A percentile compares a stretch with the other conserved stretches of the same genome.
phyloP scores from a whole-genome alignment of 768 basidiomycete genomes.

The Tremella fuciformis region DNA sequence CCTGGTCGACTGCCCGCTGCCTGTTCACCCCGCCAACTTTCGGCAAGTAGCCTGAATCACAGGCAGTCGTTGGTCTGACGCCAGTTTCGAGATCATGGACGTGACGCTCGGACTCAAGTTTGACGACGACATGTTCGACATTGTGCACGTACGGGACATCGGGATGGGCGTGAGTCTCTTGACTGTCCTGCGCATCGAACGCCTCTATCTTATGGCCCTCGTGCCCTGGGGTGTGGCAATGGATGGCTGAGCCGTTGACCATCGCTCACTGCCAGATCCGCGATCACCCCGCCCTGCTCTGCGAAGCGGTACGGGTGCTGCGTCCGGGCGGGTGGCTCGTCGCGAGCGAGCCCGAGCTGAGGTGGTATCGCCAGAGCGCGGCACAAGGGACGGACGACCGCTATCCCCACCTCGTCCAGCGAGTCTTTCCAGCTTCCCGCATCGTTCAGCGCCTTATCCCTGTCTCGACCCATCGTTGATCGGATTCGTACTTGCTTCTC shows the following conservation, averaged over 20 bases:
- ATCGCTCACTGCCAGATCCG: slow-evolving; percentile 11
- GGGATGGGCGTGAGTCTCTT: slow-evolving; percentile 15
- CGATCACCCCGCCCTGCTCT: slow-evolving; percentile 13
- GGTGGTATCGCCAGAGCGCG: not conserved
- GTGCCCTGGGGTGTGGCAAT: not conserved
- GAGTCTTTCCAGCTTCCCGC: not conserved
- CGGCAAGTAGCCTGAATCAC: slow-evolving; percentile 1
- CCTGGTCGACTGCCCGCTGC: slow-evolving; percentile 17
- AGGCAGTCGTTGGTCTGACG: not conserved
- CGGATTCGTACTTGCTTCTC: too few species aligned
- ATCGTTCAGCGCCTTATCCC: too few species aligned
- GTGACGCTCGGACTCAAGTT: slow-evolving; percentile 14
- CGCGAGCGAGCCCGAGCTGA: slow-evolving; percentile 13
- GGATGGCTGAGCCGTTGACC: not conserved
- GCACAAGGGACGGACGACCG: slow-evolving; percentile 10
- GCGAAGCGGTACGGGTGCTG: slow-evolving; percentile 13
- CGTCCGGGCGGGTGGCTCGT: slow-evolving; percentile 19
- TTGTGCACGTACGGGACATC: slow-evolving; percentile 21
- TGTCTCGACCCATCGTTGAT: too few species aligned
- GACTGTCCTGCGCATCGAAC: not conserved
- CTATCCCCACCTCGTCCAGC: slow-evolving; percentile 5
- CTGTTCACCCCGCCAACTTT: slow-evolving; percentile 14
- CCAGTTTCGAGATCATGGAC: slow-evolving; percentile 24
- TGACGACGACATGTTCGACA: slow-evolving; percentile 15
- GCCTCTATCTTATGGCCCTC: not conserved